Conservation (phyloP, 441 rosid genomes). For the Populus trichocarpa region DNA sequence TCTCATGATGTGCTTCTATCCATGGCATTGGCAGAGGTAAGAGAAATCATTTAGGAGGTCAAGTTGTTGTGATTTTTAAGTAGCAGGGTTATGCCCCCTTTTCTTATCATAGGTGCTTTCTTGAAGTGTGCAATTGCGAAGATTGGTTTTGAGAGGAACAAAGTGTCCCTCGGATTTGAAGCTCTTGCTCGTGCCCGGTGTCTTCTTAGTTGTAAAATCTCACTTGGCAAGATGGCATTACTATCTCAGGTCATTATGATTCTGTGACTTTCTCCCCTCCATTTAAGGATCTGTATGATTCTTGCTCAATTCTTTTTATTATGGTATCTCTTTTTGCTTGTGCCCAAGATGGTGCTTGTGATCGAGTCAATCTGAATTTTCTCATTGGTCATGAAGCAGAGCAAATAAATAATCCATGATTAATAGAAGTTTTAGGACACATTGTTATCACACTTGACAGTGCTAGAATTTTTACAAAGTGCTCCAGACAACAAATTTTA, state of each 20-base stretch:
- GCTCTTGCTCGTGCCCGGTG: slow-evolving; percentile 95
- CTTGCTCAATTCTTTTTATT: too few relatives aligned
- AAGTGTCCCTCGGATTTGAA: slow-evolving; percentile 89
- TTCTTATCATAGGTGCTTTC: slow-evolving; percentile 66
- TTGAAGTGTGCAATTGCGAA: slow-evolving; percentile 95
- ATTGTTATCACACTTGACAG: not conserved
- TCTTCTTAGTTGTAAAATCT: slow-evolving; percentile 76
- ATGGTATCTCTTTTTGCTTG: not conserved
- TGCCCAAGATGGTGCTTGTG: slow-evolving; percentile 1
- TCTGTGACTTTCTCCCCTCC: slow-evolving; percentile 7
- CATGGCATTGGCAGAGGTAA: slow-evolving; percentile 97
- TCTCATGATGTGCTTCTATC: slow-evolving; percentile 79
- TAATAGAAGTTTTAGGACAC: not conserved
- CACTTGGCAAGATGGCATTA: slow-evolving; percentile 72
- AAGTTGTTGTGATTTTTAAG: slow-evolving; percentile 28
- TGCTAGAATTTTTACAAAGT: slow-evolving; percentile 6
- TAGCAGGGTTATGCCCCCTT: slow-evolving; percentile 51
- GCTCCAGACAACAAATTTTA: not conserved
- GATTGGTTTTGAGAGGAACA: slow-evolving; percentile 76
- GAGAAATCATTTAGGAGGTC: slow-evolving; percentile 29
- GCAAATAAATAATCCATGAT: not conserved
- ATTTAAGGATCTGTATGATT: slow-evolving; percentile 4
- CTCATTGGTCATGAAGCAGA: not conserved
- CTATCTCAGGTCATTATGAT: slow-evolving; percentile 59
- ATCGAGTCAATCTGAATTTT: not conserved